Conservation (phyloP, 768 basidiomycete genomes). For the Pleurotus platypus region DNA sequence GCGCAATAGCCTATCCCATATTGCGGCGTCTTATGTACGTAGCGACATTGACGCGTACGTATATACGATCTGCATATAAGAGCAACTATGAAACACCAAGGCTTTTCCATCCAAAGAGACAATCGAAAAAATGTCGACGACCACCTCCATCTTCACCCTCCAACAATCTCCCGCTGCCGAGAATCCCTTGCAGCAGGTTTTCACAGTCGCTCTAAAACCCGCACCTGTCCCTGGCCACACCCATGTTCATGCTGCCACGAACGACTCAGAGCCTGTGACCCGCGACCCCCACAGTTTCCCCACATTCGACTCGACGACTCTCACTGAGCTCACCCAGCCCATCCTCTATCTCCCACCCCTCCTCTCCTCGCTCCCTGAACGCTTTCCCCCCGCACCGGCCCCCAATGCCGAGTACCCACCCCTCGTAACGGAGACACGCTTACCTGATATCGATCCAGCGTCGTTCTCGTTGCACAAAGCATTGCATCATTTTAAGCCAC, state of each 20-base stretch:
- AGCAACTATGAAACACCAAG: too few species aligned
- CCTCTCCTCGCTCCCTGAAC: constrained; percentile 67
- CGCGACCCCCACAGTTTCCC: constrained; percentile 58
- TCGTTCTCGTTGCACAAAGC: constrained; percentile 86
- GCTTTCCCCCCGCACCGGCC: constrained; percentile 25
- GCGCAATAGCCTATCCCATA: neutral
- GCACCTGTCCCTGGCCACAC: neutral
- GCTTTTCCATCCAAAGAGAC: too few species aligned
- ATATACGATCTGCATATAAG: too few species aligned
- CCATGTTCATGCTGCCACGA: neutral
- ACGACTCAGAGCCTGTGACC: constrained; percentile 7
- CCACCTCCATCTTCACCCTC: neutral
- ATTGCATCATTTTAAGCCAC: constrained; percentile 70
- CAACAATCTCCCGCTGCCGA: neutral
- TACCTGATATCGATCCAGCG: constrained; percentile 83
- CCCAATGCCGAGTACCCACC: constrained; percentile 32
- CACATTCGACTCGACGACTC: constrained; percentile 36
- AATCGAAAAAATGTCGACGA: neutral
- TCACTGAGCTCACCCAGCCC: constrained; percentile 35
- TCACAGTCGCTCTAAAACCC: neutral
- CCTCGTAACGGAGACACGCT: constrained; percentile 62
- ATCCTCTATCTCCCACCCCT: constrained; percentile 84
- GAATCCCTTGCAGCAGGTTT: neutral
- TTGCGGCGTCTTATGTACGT: neutral
- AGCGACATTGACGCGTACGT: too few species aligned